Conservation (phyloP, 257 asterid genomes). For the Perilla frutescens region DNA sequence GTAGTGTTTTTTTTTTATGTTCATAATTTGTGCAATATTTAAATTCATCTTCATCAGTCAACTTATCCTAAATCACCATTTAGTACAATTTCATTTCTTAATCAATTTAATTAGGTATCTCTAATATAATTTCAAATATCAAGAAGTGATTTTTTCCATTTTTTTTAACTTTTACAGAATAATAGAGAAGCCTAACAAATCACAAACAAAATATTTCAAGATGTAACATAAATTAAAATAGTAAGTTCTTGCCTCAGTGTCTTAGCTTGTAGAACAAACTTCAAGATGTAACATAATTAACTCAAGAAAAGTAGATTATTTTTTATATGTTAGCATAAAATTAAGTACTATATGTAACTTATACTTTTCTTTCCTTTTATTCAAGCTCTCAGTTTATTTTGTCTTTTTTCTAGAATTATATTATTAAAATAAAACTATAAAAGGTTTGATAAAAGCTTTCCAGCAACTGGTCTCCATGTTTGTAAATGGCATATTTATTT, state of each 20-base stretch:
- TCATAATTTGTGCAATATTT: not conserved
- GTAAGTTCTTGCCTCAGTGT: constrained; percentile 54
- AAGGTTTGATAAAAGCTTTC: not conserved
- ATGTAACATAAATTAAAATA: not conserved
- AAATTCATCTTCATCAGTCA: not conserved
- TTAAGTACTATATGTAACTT: too few relatives aligned
- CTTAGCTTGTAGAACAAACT: constrained; percentile 9
- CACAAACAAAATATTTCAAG: constrained; percentile 21
- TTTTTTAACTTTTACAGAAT: too few relatives aligned
- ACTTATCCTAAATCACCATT: not conserved
- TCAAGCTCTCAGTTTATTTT: too few relatives aligned
- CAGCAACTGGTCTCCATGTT: constrained; percentile 8
- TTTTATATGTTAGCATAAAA: too few relatives aligned
- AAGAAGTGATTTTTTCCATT: not conserved
- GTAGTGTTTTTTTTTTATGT: not conserved
- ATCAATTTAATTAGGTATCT: not conserved
- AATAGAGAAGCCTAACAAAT: not conserved
- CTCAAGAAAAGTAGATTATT: too few relatives aligned
- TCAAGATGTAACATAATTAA: too few relatives aligned
- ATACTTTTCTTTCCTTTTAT: too few relatives aligned
- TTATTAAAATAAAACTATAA: not conserved
- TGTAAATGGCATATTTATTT: not conserved
- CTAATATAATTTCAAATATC: constrained; percentile 13
- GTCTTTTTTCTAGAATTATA: too few relatives aligned
- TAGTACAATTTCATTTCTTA: constrained; percentile 19